These are phyloP conservation scores for Cladophialophora psammophila DNA, from an alignment of 2,329 filamentous ascomycete genomes.

Conservation along the genomic window DNA sequence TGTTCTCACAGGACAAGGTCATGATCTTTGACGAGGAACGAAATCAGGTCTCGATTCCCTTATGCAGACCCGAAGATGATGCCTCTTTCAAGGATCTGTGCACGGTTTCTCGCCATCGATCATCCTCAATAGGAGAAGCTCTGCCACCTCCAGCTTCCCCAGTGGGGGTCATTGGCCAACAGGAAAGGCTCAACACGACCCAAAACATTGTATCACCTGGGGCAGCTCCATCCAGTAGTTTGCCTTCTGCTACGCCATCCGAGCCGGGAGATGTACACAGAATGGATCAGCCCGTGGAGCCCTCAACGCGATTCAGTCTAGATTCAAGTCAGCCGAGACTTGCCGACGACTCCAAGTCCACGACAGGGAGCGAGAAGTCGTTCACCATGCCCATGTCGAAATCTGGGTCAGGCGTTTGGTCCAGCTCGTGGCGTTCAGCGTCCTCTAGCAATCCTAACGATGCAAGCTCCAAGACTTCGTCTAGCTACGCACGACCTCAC, in stretches of 20 bases:
- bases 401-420: constrained; percentile 40
- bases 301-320: constrained; percentile 31
- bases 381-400: constrained; percentile 39
- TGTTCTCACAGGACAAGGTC: constrained; percentile 91
- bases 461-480: constrained; percentile 28
- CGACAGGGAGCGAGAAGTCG: constrained; percentile 44
- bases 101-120: constrained; percentile 56
- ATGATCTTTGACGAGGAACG: constrained; percentile 85
- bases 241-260: constrained; percentile 18
- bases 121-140: constrained; percentile 32
- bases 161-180: constrained; percentile 47
- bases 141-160: constrained; percentile 34
- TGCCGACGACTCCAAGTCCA: constrained; percentile 42
- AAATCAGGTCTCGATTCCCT: constrained; percentile 86
- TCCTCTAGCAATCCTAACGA: constrained; percentile 30
- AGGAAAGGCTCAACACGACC: constrained; percentile 37
- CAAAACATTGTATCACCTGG: constrained; percentile 41
- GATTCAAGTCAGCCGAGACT: constrained; percentile 27
- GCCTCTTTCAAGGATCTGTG: constrained; percentile 77
- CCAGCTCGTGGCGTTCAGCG: constrained; percentile 39
- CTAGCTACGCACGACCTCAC: constrained; percentile 37
- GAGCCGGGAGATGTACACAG: constrained; percentile 27
- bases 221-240: constrained; percentile 25
- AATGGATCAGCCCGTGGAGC: constrained; percentile 28
- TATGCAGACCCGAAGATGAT: constrained; percentile 91